phyloP scores from a whole-genome alignment of 441 rosid species.

The Brassica hybrid region DNA sequence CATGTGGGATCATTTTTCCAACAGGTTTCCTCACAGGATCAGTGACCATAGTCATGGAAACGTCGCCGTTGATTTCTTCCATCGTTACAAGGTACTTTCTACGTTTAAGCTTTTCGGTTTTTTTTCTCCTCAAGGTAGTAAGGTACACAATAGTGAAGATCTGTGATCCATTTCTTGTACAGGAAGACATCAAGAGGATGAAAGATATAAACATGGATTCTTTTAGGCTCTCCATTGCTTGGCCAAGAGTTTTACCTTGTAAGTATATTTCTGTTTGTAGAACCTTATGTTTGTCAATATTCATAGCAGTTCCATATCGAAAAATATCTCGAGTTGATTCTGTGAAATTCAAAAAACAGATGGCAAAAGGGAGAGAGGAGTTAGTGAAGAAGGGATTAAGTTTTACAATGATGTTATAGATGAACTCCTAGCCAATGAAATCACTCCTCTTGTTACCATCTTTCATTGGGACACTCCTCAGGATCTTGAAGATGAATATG shows the following conservation, averaged over 20 bases:
- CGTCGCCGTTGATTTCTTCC: slow-evolving; percentile 44
- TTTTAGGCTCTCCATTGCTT: slow-evolving; percentile 57
- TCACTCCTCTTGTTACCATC: slow-evolving; percentile 47
- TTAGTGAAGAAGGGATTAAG: slow-evolving; percentile 49
- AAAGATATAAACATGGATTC: slow-evolving; percentile 50
- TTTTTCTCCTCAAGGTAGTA: slow-evolving; percentile 25
- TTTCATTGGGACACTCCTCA: slow-evolving; percentile 50
- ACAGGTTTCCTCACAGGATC: slow-evolving; percentile 48
- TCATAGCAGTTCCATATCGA: neutral
- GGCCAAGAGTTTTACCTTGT: slow-evolving; percentile 57
- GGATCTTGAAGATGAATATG: slow-evolving; percentile 49
- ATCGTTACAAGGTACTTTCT: slow-evolving; percentile 41
- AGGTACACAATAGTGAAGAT: neutral
- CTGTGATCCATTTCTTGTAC: slow-evolving; percentile 26
- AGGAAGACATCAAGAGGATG: slow-evolving; percentile 52
- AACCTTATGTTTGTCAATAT: neutral
- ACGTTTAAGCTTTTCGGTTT: neutral
- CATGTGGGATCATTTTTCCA: slow-evolving; percentile 61
- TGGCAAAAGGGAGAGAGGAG: slow-evolving; percentile 53
- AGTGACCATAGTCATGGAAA: slow-evolving; percentile 42
- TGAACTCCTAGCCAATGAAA: slow-evolving; percentile 47
- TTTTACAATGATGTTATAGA: slow-evolving; percentile 58
- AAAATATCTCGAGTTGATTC: slow-evolving; percentile 10
- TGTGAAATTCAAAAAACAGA: slow-evolving; percentile 32
- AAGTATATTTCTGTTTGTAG: slow-evolving; percentile 17